Evolutionary conservation across 306 rosid genomes (phyloP).

Genomic region (Quercus berberidifolia): DNA sequence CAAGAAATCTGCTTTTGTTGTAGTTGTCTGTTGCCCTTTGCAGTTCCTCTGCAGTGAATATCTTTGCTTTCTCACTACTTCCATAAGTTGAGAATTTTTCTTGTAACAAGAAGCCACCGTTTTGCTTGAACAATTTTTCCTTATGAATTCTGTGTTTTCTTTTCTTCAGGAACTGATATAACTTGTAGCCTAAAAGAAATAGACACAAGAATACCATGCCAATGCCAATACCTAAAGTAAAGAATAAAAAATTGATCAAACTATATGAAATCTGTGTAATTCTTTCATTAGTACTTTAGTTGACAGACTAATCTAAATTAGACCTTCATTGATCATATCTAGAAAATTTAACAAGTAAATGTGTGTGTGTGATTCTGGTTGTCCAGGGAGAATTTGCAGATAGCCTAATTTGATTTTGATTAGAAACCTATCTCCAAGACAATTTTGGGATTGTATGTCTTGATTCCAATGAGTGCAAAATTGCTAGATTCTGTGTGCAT

Average conservation of each 20-base stretch:
- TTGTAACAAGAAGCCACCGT: slow-evolving; percentile 30
- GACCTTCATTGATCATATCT: no score
- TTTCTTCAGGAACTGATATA: not conserved
- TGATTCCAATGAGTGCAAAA: no score
- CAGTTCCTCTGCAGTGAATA: slow-evolving; percentile 29
- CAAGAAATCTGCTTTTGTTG: slow-evolving; percentile 15
- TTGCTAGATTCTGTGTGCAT: no score
- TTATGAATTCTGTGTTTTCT: not conserved
- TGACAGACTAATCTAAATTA: no score
- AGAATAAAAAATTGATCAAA: not conserved
- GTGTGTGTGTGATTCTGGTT: no score
- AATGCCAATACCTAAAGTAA: slow-evolving; percentile 3
- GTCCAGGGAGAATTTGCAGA: not conserved
- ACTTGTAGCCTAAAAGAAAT: not conserved
- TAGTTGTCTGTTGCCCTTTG: slow-evolving; percentile 28
- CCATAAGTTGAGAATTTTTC: slow-evolving; percentile 1
- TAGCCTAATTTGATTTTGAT: no score
- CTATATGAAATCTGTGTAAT: not conserved
- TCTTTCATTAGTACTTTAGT: no score
- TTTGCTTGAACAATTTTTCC: slow-evolving; percentile 22
- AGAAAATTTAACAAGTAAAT: no score
- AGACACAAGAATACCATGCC: not conserved
- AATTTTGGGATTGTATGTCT: no score
- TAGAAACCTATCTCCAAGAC: not conserved
- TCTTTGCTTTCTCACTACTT: slow-evolving; percentile 7